Percentiles rank a stretch among this genome's conserved stretches.
phyloP scores from a whole-genome alignment of 805 yeast species.

The Candida maltosa region DNA sequence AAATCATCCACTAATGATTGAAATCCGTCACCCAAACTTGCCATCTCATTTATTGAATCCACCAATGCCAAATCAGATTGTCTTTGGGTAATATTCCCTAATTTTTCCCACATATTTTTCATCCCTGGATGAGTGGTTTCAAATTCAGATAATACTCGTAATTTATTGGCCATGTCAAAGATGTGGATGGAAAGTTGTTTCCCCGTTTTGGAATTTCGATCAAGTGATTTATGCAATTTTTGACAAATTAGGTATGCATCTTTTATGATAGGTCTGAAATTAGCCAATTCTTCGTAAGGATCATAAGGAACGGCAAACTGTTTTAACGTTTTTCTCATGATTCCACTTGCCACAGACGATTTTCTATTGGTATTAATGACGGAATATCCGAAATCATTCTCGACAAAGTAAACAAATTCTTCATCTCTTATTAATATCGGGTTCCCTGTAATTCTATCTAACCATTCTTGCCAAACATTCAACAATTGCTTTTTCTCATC shows the following conservation, averaged over 20 bases:
- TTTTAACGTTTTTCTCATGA: conserved; percentile 84
- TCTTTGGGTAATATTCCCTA: conserved; percentile 64
- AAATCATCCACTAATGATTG: conserved; percentile 67
- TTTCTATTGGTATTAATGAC: conserved; percentile 59
- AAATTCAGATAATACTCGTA: conserved; percentile 37
- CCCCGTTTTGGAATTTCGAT: conserved; percentile 55
- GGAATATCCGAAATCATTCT: conserved; percentile 65
- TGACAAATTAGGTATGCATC: conserved; percentile 59
- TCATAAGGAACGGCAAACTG: conserved; percentile 92
- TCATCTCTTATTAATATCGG: conserved; percentile 85
- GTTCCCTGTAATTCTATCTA: conserved; percentile 65
- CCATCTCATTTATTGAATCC: conserved; percentile 68
- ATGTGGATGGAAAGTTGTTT: conserved; percentile 47
- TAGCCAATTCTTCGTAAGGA: conserved; percentile 74
- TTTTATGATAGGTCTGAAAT: conserved; percentile 84
- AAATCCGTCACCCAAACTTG: conserved; percentile 74
- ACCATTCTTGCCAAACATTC: conserved; percentile 77
- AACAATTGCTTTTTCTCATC: conserved; percentile 66
- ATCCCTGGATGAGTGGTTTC: conserved; percentile 62
- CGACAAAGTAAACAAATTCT: conserved; percentile 81
- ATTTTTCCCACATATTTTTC: conserved; percentile 73
- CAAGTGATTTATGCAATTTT: conserved; percentile 50
- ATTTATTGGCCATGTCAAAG: conserved; percentile 45
- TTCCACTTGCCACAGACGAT: conserved; percentile 71
- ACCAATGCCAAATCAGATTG: conserved; percentile 76